Evolutionary conservation across 129 eudicot species (phyloP).

Genomic region (sunflower (Helianthus annuus)): HanXRQr2.0-SUNRISE NC_035443.2:18112969-18113468

Average conservation of each 20-base stretch:
- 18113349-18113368: neutral
- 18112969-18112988: neutral
- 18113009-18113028: too few species aligned
- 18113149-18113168: constrained; percentile 1
- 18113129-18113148: constrained; percentile 1
- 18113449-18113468: neutral
- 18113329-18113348: too few species aligned
- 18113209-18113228: neutral
- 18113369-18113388: neutral
- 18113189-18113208: neutral
- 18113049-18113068: too few species aligned
- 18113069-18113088: too few species aligned
- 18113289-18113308: too few species aligned
- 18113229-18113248: constrained; percentile 2
- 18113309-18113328: too few species aligned
- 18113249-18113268: neutral
- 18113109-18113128: neutral
- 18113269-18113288: neutral
- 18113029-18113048: too few species aligned
- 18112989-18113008: too few species aligned
- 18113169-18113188: neutral
- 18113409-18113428: neutral
- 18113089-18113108: neutral
- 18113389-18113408: neutral
- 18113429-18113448: neutral